Evolutionary conservation across 352 stramenopile species (phyloP).

Genomic region (Pythium guiyangense): DNA sequence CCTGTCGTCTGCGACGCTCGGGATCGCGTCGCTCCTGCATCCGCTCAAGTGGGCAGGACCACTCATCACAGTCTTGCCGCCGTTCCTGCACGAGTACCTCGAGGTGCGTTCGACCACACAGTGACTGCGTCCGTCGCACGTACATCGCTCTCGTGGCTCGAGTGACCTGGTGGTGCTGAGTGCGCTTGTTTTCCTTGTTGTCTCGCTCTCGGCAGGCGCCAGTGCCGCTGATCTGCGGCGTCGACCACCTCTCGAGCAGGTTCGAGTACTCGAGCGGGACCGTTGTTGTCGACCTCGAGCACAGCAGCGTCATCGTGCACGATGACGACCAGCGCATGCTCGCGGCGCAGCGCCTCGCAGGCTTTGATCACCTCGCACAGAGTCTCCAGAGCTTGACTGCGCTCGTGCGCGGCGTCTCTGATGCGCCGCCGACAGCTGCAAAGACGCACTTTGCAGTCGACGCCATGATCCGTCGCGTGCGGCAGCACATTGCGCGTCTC

Average conservation of each 20-base stretch:
- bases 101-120: constrained; percentile 31
- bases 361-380: constrained; percentile 21
- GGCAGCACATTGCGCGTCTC: constrained; percentile 35
- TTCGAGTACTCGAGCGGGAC: constrained; percentile 37
- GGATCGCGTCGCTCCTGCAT: constrained; percentile 35
- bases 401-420: constrained; percentile 8
- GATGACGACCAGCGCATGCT: constrained; percentile 22
- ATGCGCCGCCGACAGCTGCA: not conserved
- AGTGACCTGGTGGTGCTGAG: not conserved
- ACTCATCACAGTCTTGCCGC: constrained; percentile 43
- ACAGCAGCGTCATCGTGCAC: constrained; percentile 29
- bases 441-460: constrained; percentile 27
- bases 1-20: constrained; percentile 36
- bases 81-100: constrained; percentile 48
- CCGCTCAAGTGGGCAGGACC: constrained; percentile 46
- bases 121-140: not conserved
- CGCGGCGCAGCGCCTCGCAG: constrained; percentile 21
- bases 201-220: constrained; percentile 22
- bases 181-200: not conserved
- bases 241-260: constrained; percentile 30
- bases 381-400: constrained; percentile 31
- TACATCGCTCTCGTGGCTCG: not conserved
- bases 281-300: constrained; percentile 27
- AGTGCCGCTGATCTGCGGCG: constrained; percentile 44
- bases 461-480: constrained; percentile 41